A percentile compares a stretch with the other conserved stretches of the same genome.
These are phyloP conservation scores for Persicaria tinctoria DNA, from an alignment of 148 eudicot genomes.

Conservation along the genomic window DNA sequence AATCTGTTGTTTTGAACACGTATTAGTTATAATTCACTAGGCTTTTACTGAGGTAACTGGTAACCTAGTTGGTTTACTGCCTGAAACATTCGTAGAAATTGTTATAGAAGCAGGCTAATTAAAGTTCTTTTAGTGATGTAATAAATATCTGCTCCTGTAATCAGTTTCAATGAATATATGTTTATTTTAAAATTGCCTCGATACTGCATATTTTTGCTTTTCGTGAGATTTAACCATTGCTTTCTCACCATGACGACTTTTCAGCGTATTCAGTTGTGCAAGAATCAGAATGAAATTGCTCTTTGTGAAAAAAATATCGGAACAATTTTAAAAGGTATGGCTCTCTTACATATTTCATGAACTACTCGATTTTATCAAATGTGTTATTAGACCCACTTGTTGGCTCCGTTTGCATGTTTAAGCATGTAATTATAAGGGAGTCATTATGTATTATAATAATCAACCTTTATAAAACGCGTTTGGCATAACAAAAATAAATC, in stretches of 20 bases:
- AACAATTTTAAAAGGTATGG: slow-evolving; percentile 37
- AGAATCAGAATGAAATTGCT: slow-evolving; percentile 37
- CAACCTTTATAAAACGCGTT: too few relatives aligned
- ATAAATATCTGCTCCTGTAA: neutral
- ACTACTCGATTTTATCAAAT: neutral
- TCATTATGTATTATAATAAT: too few relatives aligned
- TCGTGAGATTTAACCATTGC: neutral
- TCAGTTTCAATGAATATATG: neutral
- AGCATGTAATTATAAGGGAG: too few relatives aligned
- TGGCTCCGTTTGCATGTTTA: too few relatives aligned
- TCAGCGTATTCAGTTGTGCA: slow-evolving; percentile 37
- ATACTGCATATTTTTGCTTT: neutral
- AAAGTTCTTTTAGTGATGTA: neutral
- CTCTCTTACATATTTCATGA: slow-evolving; percentile 13
- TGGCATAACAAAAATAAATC: too few relatives aligned
- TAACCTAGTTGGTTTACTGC: neutral
- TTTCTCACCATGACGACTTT: slow-evolving; percentile 7
- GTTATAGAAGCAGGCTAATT: neutral
- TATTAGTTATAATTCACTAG: neutral
- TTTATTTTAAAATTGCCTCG: neutral
- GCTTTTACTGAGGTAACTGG: neutral
- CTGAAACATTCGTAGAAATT: neutral
- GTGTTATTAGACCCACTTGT: neutral
- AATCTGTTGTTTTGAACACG: neutral
- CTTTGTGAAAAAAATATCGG: slow-evolving; percentile 38